A percentile compares a stretch with the other conserved stretches of the same genome.
Conservation (phyloP, 768 basidiomycete genomes). For the Podaxis rugospora region DNA sequence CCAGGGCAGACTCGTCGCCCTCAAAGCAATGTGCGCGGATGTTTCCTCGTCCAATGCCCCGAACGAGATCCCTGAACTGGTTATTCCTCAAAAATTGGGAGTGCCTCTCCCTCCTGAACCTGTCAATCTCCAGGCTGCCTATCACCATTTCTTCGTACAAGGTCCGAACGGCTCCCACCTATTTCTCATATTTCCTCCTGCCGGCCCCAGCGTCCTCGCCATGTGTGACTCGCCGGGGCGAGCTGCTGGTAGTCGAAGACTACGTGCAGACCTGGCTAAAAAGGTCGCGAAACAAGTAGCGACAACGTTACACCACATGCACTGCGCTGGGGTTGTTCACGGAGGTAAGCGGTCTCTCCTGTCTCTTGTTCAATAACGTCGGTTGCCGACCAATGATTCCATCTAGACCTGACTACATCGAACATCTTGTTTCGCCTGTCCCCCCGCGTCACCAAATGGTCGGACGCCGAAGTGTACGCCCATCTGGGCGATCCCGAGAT, state of each 20-base stretch:
- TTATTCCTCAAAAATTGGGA: constrained; percentile 30
- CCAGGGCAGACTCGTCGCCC: constrained; percentile 1
- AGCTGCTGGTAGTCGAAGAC: constrained; percentile 23
- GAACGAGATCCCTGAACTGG: constrained; percentile 22
- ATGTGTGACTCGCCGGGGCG: constrained; percentile 28
- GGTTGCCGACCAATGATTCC: constrained; percentile 31
- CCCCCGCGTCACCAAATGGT: constrained; percentile 23
- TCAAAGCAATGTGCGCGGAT: too few species aligned
- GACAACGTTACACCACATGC: constrained; percentile 24
- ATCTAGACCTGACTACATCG: constrained; percentile 32
- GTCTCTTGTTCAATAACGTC: not conserved
- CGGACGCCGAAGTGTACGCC: constrained; percentile 28
- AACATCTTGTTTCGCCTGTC: constrained; percentile 32
- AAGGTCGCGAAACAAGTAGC: constrained; percentile 29
- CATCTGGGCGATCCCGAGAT: constrained; percentile 28
- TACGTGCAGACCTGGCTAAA: constrained; percentile 30
- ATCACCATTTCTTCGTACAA: constrained; percentile 40
- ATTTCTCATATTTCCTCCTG: constrained; percentile 42
- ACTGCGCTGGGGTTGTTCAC: constrained; percentile 20
- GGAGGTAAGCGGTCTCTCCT: not conserved
- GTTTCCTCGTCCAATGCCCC: not conserved
- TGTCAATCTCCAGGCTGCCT: constrained; percentile 23
- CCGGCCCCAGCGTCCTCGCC: constrained; percentile 34
- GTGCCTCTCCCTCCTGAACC: constrained; percentile 23
- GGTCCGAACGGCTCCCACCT: constrained; percentile 51